Evolutionary conservation across 257 asterid genomes (phyloP), one percentile per base, ranked within the genome.

Genomic region (Cordia subcordata): DNA sequence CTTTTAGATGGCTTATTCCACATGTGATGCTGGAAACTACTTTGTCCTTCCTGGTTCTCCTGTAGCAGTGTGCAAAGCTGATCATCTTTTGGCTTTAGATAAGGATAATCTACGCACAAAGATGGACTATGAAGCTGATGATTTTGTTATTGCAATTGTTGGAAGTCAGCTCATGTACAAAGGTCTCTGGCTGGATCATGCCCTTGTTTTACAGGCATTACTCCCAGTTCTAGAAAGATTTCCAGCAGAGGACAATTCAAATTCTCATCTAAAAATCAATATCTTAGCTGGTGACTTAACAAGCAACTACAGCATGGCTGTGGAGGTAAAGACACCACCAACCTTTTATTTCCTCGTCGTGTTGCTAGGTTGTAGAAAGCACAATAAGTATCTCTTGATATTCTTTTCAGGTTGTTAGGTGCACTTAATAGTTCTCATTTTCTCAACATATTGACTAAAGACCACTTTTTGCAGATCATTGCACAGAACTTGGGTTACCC

Each of bases 171-270:
- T 89, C 63, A 67, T 80, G 27, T 83, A 93, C 68, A 79, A 69
- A 79, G 92, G 94, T 67, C 74, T 79, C 23, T 93, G 96, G 99
- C 90, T 89, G 50, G 97, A 93, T 58, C 92, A 89, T 57, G 93
- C 97, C 77, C 74, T 90, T 46, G 74, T 93, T 61, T 80, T 93
- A 61, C 83, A 83, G 76, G 88, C 96, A 63, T 63, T 90, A 49
- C 53, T 78, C 58, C 97, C 96, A 35, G 60, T 82, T 50, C 65
- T 81, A 60, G 62, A 63, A 46, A 82, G 76, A 49, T 82, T 80
- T 53, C 63, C 66, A 32, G 45, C 49, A 51, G 75, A 55, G 40
- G 68, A 62, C 19, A 59, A 64, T 67, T 65, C 81, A 40, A 75
- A 68, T 70, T 77, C 95, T 63, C 79, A 19, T 75, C 88, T 90